Evolutionary conservation across 2,329 filamentous ascomycete genomes (phyloP), one percentile per base, ranked within the genome.

Genomic region (Trichoderma sp.): DNA sequence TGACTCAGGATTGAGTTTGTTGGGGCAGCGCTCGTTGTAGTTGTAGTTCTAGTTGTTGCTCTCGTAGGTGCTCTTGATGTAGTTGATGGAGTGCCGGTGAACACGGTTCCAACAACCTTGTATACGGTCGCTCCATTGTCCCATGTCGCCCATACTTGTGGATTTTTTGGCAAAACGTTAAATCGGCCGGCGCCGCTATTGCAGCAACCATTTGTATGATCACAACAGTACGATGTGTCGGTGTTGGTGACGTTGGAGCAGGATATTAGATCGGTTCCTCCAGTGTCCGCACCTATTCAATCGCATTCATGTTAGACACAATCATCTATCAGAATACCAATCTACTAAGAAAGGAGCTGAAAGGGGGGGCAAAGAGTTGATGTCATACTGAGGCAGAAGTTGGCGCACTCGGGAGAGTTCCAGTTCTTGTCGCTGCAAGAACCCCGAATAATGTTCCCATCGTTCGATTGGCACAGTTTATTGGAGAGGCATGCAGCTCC

Each of bases 201-300:
- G 32, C 64, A 67, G n/a, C 64, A 67, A 4, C 50, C 30, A 15
- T 57, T 39, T 6, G 64, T 39, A 43, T 67, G 64, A 6, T 67
- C 64, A 32, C 64, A 67, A 17, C 50, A 67, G 28, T 57, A 67
- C 28, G 32, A 57, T n/a, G 50, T 67, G 17, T 57, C 50, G 15
- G 47, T 39, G 32, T 67, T 55, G n/a, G 64, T 67, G 15, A 57
- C 64, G 28, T 67, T 57, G 5, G 47, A 67, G 32, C 64, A 67
- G 13, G 64, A 57, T 67, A 67, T 67, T 13, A 67, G 50, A 39
- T 67, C 64, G 20, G 64, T 57, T 36, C 64, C 64, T 57, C 64
- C 64, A 28, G 30, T 39, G 50, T 34, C 34, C 20, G 64, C 50
- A 26, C 20, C 64, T 67, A 57, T 20, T 13, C 4, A 3, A 36